phyloP scores from a whole-genome alignment of 768 basidiomycete species.

The Lactarius hengduanensis region DNA sequence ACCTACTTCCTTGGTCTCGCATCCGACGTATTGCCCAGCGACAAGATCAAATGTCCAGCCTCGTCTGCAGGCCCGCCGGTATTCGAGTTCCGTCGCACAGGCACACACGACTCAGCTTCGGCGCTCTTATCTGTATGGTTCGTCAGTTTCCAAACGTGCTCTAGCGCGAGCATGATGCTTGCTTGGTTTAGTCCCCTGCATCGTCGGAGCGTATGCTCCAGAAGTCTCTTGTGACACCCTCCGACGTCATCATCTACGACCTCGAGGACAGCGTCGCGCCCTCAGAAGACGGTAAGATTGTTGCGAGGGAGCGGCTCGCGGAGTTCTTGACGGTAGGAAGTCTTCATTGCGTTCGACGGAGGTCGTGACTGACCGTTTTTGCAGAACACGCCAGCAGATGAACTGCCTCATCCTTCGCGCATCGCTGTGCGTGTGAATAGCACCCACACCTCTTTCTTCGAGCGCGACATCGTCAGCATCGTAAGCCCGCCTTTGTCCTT shows the following conservation, averaged over 20 bases:
- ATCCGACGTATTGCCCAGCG: not conserved
- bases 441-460: conserved; percentile 62
- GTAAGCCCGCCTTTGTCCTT: conserved; percentile 38
- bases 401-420: conserved; percentile 46
- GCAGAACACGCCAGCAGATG: conserved; percentile 28
- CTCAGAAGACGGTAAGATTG: conserved; percentile 50
- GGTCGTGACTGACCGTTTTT: not conserved
- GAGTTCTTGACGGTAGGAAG: conserved; percentile 54
- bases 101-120: conserved; percentile 7
- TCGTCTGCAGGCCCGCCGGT: not conserved
- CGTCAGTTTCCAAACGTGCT: conserved; percentile 6
- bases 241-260: conserved; percentile 85
- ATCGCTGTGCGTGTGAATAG: conserved; percentile 73
- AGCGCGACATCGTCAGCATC: conserved; percentile 58
- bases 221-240: conserved; percentile 61
- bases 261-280: conserved; percentile 85
- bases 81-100: conserved; percentile 6
- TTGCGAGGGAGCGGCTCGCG: conserved; percentile 54
- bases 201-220: conserved; percentile 79
- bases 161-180: conserved; percentile 9
- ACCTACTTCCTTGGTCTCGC: not conserved
- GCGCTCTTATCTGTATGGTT: conserved; percentile 54
- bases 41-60: not conserved
- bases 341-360: not conserved
- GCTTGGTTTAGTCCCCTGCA: conserved; percentile 59